These are phyloP conservation scores for Phytophthora megakarya DNA, from an alignment of 352 stramenopile genomes.

Conservation along the genomic window DNA sequence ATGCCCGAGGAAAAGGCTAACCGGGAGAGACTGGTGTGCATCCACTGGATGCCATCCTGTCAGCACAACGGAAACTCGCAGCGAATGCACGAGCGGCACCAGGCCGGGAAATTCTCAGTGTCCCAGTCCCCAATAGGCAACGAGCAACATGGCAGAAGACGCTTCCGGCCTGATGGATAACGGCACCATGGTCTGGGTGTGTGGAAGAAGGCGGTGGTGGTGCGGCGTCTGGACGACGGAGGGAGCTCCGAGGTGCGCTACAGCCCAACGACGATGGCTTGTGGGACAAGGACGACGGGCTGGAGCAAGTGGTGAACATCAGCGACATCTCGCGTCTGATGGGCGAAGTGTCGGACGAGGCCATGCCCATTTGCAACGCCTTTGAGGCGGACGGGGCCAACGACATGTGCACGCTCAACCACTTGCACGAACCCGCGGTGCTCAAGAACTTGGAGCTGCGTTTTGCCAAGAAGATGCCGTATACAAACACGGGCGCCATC, in stretches of 20 bases:
- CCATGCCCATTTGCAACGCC: conserved; percentile 86
- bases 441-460: conserved; percentile 91
- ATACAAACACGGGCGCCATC: conserved; percentile 97
- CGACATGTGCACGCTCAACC: conserved; percentile 90
- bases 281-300: conserved; percentile 63
- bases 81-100: conserved; percentile 28
- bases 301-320: conserved; percentile 67
- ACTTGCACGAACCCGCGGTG: conserved; percentile 92
- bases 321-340: conserved; percentile 64
- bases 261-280: conserved; percentile 59
- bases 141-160: conserved; percentile 39
- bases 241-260: conserved; percentile 62
- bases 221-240: conserved; percentile 58
- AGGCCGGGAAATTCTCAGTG: neutral
- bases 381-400: conserved; percentile 73
- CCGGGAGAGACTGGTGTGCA: conserved; percentile 27
- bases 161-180: conserved; percentile 54
- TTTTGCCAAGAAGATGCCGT: conserved; percentile 90
- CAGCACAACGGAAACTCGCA: conserved; percentile 19
- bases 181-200: conserved; percentile 83
- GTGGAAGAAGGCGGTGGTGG: conserved; percentile 80
- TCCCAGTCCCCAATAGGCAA: conserved; percentile 21
- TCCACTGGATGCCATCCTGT: too few species aligned
- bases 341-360: conserved; percentile 73
- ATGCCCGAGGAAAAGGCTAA: conserved; percentile 26